Percentiles rank a stretch among this genome's conserved stretches.
phyloP scores from a whole-genome alignment of 495 filamentous ascomycete genomes.

The Annulohypoxylon bovei region DNA sequence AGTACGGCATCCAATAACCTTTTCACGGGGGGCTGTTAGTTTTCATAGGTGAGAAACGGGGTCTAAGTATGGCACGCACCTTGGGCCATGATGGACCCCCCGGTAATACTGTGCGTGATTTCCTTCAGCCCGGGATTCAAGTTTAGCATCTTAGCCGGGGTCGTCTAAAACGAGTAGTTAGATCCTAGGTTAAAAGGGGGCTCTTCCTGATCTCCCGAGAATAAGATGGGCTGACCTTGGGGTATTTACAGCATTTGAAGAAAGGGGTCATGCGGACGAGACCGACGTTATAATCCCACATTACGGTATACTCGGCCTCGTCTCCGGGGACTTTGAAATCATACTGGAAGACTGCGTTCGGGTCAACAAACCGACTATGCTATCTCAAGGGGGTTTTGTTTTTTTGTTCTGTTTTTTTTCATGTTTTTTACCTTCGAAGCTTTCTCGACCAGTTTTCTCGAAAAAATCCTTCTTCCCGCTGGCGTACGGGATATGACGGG shows the following conservation, averaged over 20 bases:
- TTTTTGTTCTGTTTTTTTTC: slow-evolving; percentile 6
- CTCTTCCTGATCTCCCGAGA: neutral
- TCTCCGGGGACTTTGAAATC: slow-evolving; percentile 79
- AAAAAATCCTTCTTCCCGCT: slow-evolving; percentile 91
- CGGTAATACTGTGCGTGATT: slow-evolving; percentile 93
- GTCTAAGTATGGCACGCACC: slow-evolving; percentile 60
- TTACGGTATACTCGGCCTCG: slow-evolving; percentile 74
- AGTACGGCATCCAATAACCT: slow-evolving; percentile 98
- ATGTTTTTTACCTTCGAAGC: slow-evolving; percentile 82
- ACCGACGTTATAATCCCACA: slow-evolving; percentile 99
- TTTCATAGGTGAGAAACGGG: neutral
- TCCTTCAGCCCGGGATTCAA: slow-evolving; percentile 83
- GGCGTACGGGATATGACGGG: slow-evolving; percentile 87
- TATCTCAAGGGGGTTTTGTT: slow-evolving; percentile 17
- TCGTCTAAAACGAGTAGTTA: slow-evolving; percentile 67
- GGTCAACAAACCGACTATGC: slow-evolving; percentile 24
- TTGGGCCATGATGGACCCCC: slow-evolving; percentile 88
- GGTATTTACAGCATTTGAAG: slow-evolving; percentile 87
- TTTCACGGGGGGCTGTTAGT: slow-evolving; percentile 15
- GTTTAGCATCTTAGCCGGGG: slow-evolving; percentile 81
- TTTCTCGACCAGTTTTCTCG: slow-evolving; percentile 83
- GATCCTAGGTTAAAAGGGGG: neutral
- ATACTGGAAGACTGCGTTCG: slow-evolving; percentile 82
- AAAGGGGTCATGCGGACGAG: slow-evolving; percentile 93
- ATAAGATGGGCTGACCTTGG: slow-evolving; percentile 69